A percentile compares a stretch with the other conserved stretches of the same genome.
phyloP scores from a whole-genome alignment of 331 rosid genomes.

The Malus hybrid region DNA sequence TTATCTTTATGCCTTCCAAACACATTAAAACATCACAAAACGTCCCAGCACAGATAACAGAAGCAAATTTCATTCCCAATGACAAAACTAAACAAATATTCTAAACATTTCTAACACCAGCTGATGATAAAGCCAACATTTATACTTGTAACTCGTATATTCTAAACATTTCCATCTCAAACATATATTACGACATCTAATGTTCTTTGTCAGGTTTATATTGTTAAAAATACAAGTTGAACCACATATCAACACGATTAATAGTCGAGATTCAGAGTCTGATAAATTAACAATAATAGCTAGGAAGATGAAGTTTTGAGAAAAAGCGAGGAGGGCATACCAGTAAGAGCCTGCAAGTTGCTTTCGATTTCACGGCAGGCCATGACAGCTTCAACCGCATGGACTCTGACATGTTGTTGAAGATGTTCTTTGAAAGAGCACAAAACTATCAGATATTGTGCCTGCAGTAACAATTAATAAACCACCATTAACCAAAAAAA shows the following conservation, averaged over 20 bases:
- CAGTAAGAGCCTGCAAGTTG: constrained; percentile 90
- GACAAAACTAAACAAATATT: background rate
- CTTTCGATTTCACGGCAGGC: constrained; percentile 99
- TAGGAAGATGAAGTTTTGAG: background rate
- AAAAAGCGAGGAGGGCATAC: constrained; percentile 18
- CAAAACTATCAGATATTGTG: constrained; percentile 73
- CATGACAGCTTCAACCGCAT: constrained; percentile 98
- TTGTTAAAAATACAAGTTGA: background rate
- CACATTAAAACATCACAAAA: constrained; percentile 17
- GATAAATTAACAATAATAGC: background rate
- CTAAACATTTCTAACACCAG: background rate
- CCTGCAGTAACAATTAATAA: constrained; percentile 32
- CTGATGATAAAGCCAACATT: background rate
- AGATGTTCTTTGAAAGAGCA: constrained; percentile 92
- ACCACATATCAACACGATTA: background rate
- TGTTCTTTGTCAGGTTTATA: background rate
- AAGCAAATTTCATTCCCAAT: background rate
- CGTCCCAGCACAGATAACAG: background rate
- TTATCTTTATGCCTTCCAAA: constrained; percentile 19
- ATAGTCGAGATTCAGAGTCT: background rate
- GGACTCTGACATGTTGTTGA: constrained; percentile 94
- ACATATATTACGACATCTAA: background rate
- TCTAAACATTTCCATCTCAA: background rate
- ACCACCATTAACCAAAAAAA: background rate
- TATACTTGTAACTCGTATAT: background rate